Conservation (phyloP, 768 basidiomycete genomes). For the Psilocybe sp. region DNA sequence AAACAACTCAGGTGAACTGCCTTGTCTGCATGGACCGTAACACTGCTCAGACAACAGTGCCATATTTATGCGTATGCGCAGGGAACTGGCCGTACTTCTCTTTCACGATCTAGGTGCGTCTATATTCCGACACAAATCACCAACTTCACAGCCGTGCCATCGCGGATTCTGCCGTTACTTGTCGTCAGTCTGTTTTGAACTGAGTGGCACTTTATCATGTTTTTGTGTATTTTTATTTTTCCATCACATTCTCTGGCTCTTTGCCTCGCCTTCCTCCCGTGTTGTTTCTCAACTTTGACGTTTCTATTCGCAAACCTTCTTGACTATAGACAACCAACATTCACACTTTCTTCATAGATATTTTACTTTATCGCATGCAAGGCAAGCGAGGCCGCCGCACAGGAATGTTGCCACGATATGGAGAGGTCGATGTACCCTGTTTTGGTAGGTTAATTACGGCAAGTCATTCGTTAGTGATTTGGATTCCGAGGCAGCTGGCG, state of each 20-base stretch:
- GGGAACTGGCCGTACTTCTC: not conserved
- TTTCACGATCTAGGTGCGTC: slow-evolving; percentile 48
- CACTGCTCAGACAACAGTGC: no score
- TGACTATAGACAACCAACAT: no score
- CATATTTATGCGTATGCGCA: not conserved
- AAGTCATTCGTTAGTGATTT: no score
- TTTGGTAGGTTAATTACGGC: no score
- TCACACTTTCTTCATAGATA: slow-evolving; percentile 36
- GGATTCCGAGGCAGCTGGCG: no score
- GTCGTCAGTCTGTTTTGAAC: slow-evolving; percentile 84
- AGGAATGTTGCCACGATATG: not conserved
- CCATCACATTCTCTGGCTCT: not conserved
- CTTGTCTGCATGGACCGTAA: no score
- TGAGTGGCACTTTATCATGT: slow-evolving; percentile 32
- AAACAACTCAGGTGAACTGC: no score
- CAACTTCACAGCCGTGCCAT: slow-evolving; percentile 78
- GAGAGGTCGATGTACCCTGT: no score
- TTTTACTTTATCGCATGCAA: slow-evolving; percentile 62
- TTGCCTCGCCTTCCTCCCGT: no score
- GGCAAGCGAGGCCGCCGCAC: not conserved
- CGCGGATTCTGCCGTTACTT: slow-evolving; percentile 71
- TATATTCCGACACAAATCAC: slow-evolving; percentile 75
- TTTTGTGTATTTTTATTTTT: not conserved
- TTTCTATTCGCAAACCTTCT: no score
- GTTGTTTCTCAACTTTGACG: no score